phyloP scores from a whole-genome alignment of 108 stramenopile genomes.

The Conticribra weissflogii region DNA sequence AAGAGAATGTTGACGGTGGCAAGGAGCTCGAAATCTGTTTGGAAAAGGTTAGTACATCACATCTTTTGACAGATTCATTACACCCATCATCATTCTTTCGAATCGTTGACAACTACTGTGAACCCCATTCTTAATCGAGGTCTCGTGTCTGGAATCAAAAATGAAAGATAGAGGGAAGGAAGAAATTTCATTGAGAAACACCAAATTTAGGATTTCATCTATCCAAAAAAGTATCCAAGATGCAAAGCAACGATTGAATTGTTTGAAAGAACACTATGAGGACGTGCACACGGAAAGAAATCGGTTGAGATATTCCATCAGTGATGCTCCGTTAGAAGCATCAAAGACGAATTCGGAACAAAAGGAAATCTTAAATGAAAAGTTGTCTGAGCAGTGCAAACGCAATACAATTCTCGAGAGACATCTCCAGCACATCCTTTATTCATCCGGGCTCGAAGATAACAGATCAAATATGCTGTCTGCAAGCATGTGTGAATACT shows the following conservation, averaged over 20 bases:
- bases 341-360: slow-evolving; percentile 15
- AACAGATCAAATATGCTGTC: slow-evolving; percentile 16
- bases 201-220: slow-evolving; percentile 33
- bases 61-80: neutral
- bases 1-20: slow-evolving; percentile 19
- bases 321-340: slow-evolving; percentile 15
- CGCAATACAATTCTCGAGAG: slow-evolving; percentile 21
- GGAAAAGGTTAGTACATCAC: slow-evolving; percentile 16
- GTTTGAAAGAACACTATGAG: slow-evolving; percentile 16
- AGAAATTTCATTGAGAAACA: slow-evolving; percentile 22
- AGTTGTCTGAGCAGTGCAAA: slow-evolving; percentile 19
- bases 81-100: too few species aligned
- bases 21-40: slow-evolving; percentile 28
- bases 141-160: slow-evolving; percentile 25
- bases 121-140: slow-evolving; percentile 2
- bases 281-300: slow-evolving; percentile 19
- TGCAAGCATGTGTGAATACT: slow-evolving; percentile 15
- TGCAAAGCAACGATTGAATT: slow-evolving; percentile 3
- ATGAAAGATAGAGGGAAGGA: slow-evolving; percentile 50
- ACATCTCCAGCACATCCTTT: slow-evolving; percentile 33
- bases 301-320: slow-evolving; percentile 7
- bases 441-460: slow-evolving; percentile 37
- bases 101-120: neutral
- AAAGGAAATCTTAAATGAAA: slow-evolving; percentile 16
- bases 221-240: slow-evolving; percentile 20